Evolutionary conservation across 2,329 filamentous ascomycete species (phyloP), one percentile per base, ranked within the genome.

Genomic region (Venturia oleaginea): DNA sequence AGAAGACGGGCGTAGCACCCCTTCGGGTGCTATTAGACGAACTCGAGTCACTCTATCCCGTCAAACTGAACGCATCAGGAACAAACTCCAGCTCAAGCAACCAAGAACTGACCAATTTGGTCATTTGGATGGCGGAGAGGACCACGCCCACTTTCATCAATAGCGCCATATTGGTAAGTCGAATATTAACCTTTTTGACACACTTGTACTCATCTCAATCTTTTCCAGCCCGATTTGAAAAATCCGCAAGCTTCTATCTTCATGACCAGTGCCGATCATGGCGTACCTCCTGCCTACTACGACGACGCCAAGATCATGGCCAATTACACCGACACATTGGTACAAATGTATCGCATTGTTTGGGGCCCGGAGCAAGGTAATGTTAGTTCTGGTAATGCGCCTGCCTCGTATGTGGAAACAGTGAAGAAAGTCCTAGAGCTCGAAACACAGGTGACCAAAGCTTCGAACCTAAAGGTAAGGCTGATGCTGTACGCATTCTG

Each of bases 21-120:
- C 72, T 91, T 51, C 72, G 79, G 22, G 72, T 80, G 4, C 73
- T 89, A 11, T 75, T 90, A 19, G 73, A 79, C 17, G 73, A 81
- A 17, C 40, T 66, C 15, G 54, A 66, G 7, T 48, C 37, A 30
- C 3, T 27, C 10, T 66, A 59, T 57, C 65, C 65, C 7, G 68
- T 71, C 22, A 48, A 68, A 13, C 68, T 42, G 34, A 10, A 8
- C 30, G 8, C 51, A 34, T 32, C 27, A 8, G 51, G 51, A 57
- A 34, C 27, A n/a, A 34, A 34, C 10, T 57, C 51, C 27, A 32
- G 30, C 15, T 57, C 30, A 19, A 62, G 59, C n/a, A 60, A 60
- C 15, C 19, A 40, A 7, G 59, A 60, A 15, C 37, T 60, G 22
- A 60, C 59, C 37, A 17, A 60, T 40, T 4, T 60, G 4, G 37